phyloP scores from a whole-genome alignment of 345 rosid species.

The Gossypium raimondii region DNA sequence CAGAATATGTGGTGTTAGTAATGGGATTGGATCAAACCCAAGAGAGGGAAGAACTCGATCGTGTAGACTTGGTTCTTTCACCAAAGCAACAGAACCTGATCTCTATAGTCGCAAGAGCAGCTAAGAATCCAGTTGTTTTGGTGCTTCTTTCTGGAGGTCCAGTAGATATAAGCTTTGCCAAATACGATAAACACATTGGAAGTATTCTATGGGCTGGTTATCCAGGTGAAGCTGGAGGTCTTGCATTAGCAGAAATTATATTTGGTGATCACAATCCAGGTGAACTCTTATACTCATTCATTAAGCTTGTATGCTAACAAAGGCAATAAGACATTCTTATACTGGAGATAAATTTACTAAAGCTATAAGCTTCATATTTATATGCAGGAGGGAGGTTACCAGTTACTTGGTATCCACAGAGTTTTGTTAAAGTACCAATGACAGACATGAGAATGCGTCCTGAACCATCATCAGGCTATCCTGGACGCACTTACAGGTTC shows the following conservation, averaged over 20 bases:
- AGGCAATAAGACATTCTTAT: not conserved
- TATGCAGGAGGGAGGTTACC: conserved; percentile 27
- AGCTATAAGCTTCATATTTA: not conserved
- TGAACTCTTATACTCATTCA: conserved; percentile 16
- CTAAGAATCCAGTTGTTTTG: conserved; percentile 66
- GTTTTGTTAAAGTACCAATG: conserved; percentile 34
- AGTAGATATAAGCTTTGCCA: conserved; percentile 65
- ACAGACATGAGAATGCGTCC: conserved; percentile 63
- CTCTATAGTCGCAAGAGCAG: conserved; percentile 46
- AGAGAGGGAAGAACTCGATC: conserved; percentile 74
- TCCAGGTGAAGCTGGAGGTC: conserved; percentile 89
- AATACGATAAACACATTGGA: conserved; percentile 46
- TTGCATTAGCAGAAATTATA: conserved; percentile 77
- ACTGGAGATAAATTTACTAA: not conserved
- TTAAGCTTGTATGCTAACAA: not conserved
- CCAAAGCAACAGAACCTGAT: conserved; percentile 67
- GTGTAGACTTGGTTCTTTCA: conserved; percentile 59
- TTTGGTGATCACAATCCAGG: conserved; percentile 92
- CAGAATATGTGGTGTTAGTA: conserved; percentile 62
- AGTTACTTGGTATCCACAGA: conserved; percentile 10
- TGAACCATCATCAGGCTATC: conserved; percentile 42
- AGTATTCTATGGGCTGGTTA: conserved; percentile 93
- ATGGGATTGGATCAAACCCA: conserved; percentile 88
- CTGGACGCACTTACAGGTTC: conserved; percentile 64
- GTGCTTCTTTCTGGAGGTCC: conserved; percentile 83